phyloP scores from a whole-genome alignment of 257 asterid genomes.

The Orobanche coerulescens region DNA sequence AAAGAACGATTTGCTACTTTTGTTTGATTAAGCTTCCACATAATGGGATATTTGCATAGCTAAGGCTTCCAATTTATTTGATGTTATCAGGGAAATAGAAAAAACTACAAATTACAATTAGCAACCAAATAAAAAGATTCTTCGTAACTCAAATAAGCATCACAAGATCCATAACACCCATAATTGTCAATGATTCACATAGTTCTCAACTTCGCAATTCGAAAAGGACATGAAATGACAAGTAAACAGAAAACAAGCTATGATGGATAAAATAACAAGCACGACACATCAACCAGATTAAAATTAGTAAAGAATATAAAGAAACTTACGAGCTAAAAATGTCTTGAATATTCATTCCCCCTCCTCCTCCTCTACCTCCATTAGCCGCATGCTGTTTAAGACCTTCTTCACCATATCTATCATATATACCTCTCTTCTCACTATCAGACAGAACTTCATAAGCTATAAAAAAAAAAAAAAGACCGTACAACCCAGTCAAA shows the following conservation, averaged over 20 bases:
- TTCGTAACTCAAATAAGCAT: neutral
- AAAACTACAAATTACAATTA: neutral
- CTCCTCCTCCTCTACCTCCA: constrained; percentile 78
- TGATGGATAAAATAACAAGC: neutral
- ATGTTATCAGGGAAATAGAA: neutral
- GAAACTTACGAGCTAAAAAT: constrained; percentile 71
- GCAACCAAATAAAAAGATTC: neutral
- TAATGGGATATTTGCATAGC: neutral
- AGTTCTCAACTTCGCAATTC: neutral
- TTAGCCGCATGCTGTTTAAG: constrained; percentile 84
- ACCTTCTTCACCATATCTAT: constrained; percentile 84
- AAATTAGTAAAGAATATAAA: neutral
- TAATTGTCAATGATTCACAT: neutral
- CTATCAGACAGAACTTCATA: constrained; percentile 83
- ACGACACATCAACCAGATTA: neutral
- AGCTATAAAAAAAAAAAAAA: constrained; percentile 40
- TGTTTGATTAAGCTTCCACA: neutral
- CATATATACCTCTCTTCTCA: constrained; percentile 79
- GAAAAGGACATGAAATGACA: neutral
- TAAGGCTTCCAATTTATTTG: neutral
- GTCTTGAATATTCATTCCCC: constrained; percentile 86
- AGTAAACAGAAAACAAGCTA: neutral
- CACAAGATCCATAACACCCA: neutral
- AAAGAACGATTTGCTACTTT: neutral
- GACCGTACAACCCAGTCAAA: constrained; percentile 22